These are phyloP conservation scores for Umbelopsis vinacea DNA, from an alignment of 192 early-diverging fungal genomes.

Conservation along the genomic window DNA sequence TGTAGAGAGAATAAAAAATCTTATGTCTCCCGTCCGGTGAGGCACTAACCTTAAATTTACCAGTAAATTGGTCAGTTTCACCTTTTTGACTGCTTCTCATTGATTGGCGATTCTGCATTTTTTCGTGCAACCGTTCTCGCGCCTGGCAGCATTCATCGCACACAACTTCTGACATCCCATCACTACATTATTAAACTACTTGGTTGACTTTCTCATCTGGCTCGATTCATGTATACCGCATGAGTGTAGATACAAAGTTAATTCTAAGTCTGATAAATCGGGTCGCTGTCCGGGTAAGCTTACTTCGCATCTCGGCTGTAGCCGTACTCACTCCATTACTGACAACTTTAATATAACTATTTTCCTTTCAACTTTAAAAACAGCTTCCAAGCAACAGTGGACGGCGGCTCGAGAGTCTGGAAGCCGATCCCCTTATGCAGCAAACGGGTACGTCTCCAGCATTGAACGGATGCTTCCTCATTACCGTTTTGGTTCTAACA, in stretches of 20 bases:
- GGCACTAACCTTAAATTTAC: too few relatives aligned
- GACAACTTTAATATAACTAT: background rate
- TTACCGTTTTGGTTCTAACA: background rate
- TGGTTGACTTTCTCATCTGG: constrained; percentile 10
- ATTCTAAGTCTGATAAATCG: constrained; percentile 42
- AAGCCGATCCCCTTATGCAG: constrained; percentile 77
- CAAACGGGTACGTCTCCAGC: constrained; percentile 52
- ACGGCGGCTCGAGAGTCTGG: constrained; percentile 62
- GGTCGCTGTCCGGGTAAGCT: constrained; percentile 38
- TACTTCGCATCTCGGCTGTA: background rate
- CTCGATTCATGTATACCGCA: constrained; percentile 23
- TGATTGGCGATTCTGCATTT: constrained; percentile 8
- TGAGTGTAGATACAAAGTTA: constrained; percentile 40
- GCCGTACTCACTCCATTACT: background rate
- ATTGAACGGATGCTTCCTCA: background rate
- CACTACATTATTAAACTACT: constrained; percentile 14
- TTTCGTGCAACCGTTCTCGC: background rate
- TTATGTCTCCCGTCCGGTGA: too few relatives aligned
- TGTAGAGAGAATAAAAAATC: background rate
- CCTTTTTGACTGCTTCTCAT: constrained; percentile 15
- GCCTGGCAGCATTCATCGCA: background rate
- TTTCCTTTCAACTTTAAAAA: constrained; percentile 9
- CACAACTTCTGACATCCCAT: background rate
- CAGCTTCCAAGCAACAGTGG: constrained; percentile 81
- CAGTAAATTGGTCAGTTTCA: too few relatives aligned